Conservation (phyloP, 2,329 filamentous ascomycete genomes). For the Lojkania enalia region DNA sequence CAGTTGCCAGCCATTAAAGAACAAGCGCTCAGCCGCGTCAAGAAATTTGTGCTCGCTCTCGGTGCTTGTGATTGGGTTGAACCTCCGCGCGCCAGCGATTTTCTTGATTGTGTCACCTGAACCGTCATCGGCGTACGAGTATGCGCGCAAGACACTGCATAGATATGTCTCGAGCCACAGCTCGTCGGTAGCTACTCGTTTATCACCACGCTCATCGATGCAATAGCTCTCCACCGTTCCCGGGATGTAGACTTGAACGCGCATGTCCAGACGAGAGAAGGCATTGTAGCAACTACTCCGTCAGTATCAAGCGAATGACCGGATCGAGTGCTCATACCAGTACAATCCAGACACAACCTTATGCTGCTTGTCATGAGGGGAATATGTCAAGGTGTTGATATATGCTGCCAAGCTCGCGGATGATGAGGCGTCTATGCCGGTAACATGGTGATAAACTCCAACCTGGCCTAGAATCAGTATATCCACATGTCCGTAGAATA, state of each 20-base stretch:
- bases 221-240: slow-evolving; percentile 97
- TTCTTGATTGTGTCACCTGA: slow-evolving; percentile 93
- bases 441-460: slow-evolving; percentile 97
- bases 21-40: slow-evolving; percentile 89
- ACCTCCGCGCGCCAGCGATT: slow-evolving; percentile 93
- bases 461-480: slow-evolving; percentile 56
- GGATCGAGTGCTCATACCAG: slow-evolving; percentile 62
- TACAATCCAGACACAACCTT: slow-evolving; percentile 95
- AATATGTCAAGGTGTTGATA: slow-evolving; percentile 95
- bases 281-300: slow-evolving; percentile 87
- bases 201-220: slow-evolving; percentile 94
- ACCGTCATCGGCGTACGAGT: slow-evolving; percentile 94
- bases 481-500: neutral
- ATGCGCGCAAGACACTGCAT: slow-evolving; percentile 90
- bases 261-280: slow-evolving; percentile 97
- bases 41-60: slow-evolving; percentile 96
- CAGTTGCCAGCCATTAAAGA: slow-evolving; percentile 94
- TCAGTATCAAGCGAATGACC: slow-evolving; percentile 25
- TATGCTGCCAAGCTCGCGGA: slow-evolving; percentile 96
- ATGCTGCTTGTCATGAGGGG: slow-evolving; percentile 77
- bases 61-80: slow-evolving; percentile 98
- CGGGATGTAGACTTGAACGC: slow-evolving; percentile 95
- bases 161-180: slow-evolving; percentile 98
- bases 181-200: slow-evolving; percentile 87
- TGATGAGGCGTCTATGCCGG: slow-evolving; percentile 93